Conservation (phyloP, 2,329 filamentous ascomycete species). For the Pseudogymnoascus sp. region DNA sequence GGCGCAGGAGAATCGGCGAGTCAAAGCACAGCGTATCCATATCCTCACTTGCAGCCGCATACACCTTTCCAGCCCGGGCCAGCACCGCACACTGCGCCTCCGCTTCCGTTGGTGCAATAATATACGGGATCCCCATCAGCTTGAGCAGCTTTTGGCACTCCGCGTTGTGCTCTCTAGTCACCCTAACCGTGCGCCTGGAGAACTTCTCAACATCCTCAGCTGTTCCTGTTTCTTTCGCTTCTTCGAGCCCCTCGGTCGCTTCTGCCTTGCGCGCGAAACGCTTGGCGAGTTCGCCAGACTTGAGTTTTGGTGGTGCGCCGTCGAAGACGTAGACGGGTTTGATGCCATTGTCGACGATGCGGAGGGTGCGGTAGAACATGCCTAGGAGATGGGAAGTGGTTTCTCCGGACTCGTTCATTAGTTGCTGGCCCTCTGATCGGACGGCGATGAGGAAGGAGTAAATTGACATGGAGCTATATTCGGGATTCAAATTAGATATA, state of each 20-base stretch:
- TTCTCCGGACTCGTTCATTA: slow-evolving; percentile 90
- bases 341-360: slow-evolving; percentile 98
- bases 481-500: slow-evolving; percentile 9
- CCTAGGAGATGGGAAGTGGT: slow-evolving; percentile 98
- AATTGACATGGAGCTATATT: slow-evolving; percentile 81
- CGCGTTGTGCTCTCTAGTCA: slow-evolving; percentile 92
- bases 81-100: slow-evolving; percentile 93
- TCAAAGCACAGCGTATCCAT: slow-evolving; percentile 99
- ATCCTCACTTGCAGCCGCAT: slow-evolving; percentile 92
- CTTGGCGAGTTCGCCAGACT: slow-evolving; percentile 93
- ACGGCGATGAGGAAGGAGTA: slow-evolving; percentile 98
- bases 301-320: slow-evolving; percentile 91
- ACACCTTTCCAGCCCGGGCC: slow-evolving; percentile 87
- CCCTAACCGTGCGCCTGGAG: slow-evolving; percentile 81
- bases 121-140: slow-evolving; percentile 93
- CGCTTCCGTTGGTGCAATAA: slow-evolving; percentile 91
- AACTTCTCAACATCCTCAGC: slow-evolving; percentile 98
- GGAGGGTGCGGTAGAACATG: slow-evolving; percentile 97
- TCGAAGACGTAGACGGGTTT: slow-evolving; percentile 98
- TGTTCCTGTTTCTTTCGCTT: slow-evolving; percentile 94
- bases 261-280: slow-evolving; percentile 93
- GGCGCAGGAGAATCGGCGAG: slow-evolving; percentile 78
- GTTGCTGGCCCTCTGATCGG: slow-evolving; percentile 89
- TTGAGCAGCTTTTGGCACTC: slow-evolving; percentile 87
- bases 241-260: slow-evolving; percentile 80